Evolutionary conservation across 202 grass and related monocot genomes (phyloP), one percentile per base, ranked within the genome.

Genomic region (Zizania palustris): DNA sequence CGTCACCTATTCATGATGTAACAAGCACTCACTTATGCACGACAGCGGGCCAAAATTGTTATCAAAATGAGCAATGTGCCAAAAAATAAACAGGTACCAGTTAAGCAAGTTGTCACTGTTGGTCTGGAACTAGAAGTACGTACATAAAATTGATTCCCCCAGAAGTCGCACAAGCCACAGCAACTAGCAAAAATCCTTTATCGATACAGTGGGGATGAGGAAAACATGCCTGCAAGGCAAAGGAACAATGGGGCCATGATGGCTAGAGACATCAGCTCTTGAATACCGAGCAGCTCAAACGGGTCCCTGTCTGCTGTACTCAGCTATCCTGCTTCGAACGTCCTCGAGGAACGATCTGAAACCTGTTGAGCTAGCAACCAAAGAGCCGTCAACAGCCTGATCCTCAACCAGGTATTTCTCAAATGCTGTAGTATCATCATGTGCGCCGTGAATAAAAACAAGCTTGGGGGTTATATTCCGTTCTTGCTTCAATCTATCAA

Each of bases 351-450:
- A 93, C 4, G 82, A 80, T 63, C 46, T 81, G 73, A 93, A 90
- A 50, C 87, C 85, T 37, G 58, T 60, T 33, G 58, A 39, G 18
- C 84, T 69, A 43, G 61, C 33, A 63, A 85, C 15, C 28, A 9
- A 46, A 44, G 54, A 83, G 41, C 78, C 91, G 66, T 90, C 87
- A 12, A 83, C 59, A 63, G 45, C 39, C 20, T 87, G 74, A 35
- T 93, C 91, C 68, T 93, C 91, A 3, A 90, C 38, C 45, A 90
- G 91, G 58, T 93, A 88, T 46, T 65, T 90, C 75, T 93, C 91
- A 5, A 90, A 81, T 44, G 39, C 34, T 11, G 82, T 80, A 21
- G 87, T 74, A 72, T 90, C 87, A 80, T 90, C 87, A 44, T 57
- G 74, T 14, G 81, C 87, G 39, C 91, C 87, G 10, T 80, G 87